A percentile compares a stretch with the other conserved stretches of the same genome.
Conservation (phyloP, 2,329 filamentous ascomycete species). For the Juglanconis sp. region DNA sequence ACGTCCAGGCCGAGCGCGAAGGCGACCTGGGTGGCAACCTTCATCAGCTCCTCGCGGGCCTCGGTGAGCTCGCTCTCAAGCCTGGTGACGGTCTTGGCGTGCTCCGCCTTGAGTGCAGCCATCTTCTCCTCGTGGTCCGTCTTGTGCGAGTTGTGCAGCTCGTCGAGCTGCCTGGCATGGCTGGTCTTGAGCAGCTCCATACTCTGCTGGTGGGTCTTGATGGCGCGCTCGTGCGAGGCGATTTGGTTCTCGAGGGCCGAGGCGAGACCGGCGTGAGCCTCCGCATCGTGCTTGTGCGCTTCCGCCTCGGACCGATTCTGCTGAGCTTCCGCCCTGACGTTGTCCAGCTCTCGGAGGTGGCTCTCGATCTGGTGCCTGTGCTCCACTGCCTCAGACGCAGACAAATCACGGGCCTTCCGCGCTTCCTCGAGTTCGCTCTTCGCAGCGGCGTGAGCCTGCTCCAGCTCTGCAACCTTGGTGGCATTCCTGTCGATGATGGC, state of each 20-base stretch:
- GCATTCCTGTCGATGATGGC: slow-evolving; percentile 66
- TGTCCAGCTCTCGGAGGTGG: slow-evolving; percentile 61
- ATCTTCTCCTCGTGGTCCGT: slow-evolving; percentile 57
- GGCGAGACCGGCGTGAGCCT: slow-evolving; percentile 37
- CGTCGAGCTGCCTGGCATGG: slow-evolving; percentile 43
- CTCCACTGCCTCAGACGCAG: slow-evolving; percentile 39
- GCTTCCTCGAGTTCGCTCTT: slow-evolving; percentile 67
- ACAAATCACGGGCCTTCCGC: slow-evolving; percentile 55
- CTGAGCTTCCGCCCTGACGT: slow-evolving; percentile 59
- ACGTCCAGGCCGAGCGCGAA: slow-evolving; percentile 59
- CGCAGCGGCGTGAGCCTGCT: slow-evolving; percentile 65
- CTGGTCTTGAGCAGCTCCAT: slow-evolving; percentile 47
- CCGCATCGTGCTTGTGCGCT: slow-evolving; percentile 33
- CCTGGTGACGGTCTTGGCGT: slow-evolving; percentile 52
- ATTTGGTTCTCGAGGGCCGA: slow-evolving; percentile 57
- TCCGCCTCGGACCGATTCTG: slow-evolving; percentile 43
- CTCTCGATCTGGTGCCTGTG: slow-evolving; percentile 31
- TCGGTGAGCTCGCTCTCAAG: slow-evolving; percentile 62
- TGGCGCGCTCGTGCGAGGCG: slow-evolving; percentile 54
- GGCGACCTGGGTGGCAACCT: slow-evolving; percentile 61
- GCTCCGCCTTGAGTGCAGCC: slow-evolving; percentile 56
- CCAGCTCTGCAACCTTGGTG: slow-evolving; percentile 68
- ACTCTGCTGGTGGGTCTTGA: slow-evolving; percentile 52
- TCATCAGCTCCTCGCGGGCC: slow-evolving; percentile 64
- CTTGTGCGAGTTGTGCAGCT: slow-evolving; percentile 44